These are phyloP conservation scores for Vanderwaltozyma yarrowii DNA, from an alignment of 805 yeast genomes.

Conservation along the genomic window DNA sequence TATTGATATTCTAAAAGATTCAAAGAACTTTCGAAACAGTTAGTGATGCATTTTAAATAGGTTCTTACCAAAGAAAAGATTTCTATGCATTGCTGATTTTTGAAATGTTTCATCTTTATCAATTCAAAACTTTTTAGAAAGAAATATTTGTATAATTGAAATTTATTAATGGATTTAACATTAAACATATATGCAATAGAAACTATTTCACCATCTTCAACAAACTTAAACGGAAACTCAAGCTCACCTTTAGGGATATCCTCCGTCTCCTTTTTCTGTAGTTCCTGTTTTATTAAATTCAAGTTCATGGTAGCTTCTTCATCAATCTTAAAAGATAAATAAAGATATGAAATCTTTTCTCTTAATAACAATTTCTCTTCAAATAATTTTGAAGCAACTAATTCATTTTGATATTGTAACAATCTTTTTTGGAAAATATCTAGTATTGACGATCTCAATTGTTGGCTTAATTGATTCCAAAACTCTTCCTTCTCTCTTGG, in stretches of 20 bases:
- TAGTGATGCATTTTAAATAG: conserved; percentile 10
- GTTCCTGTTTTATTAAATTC: conserved; percentile 6
- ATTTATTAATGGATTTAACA: conserved; percentile 12
- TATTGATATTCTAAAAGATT: conserved; percentile 17
- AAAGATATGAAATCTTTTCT: conserved; percentile 21
- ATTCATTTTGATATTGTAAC: conserved; percentile 5
- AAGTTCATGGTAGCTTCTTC: conserved; percentile 21
- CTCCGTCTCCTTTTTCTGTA: conserved; percentile 3
- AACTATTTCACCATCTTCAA: not conserved
- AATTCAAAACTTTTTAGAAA: conserved; percentile 17
- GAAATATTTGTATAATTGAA: conserved; percentile 14
- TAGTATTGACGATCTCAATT: conserved; percentile 15
- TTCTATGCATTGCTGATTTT: conserved; percentile 1
- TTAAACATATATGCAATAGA: conserved; percentile 9
- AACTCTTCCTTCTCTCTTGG: conserved; percentile 21
- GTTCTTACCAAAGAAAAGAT: not conserved
- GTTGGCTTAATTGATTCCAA: conserved; percentile 20
- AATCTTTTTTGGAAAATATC: conserved; percentile 22
- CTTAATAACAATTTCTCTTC: conserved; percentile 10
- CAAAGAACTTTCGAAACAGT: conserved; percentile 6
- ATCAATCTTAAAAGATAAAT: conserved; percentile 17
- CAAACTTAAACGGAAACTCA: conserved; percentile 13
- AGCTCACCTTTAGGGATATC: conserved; percentile 13
- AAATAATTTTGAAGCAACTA: conserved; percentile 3
- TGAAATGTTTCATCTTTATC: conserved; percentile 3